Evolutionary conservation across 805 yeast genomes (phyloP), one percentile per base, ranked within the genome.

Genomic region (Wickerhamiella azyma): DNA sequence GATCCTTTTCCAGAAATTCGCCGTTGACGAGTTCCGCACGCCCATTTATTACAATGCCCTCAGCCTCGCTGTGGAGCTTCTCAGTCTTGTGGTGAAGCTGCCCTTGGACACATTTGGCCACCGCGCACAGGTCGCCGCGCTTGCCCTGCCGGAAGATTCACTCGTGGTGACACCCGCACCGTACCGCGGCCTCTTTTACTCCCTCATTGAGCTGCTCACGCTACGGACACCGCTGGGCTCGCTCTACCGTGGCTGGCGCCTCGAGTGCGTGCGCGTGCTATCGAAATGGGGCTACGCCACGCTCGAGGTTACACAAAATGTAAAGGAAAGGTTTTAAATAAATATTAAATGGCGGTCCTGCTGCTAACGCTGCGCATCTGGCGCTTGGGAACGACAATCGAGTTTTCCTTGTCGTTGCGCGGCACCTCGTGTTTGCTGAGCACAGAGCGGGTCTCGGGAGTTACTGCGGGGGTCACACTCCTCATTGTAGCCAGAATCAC

Each of bases 201-300:
- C 82, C 2, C 56, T 77, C 24, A 75, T 74, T 66, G 68, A 69
- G 48, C 61, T 74, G 5, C 48, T 70, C 37, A 60, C 62, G 14
- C 71, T 73, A 56, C 63, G 63, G 35, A 69, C 59, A 26, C 64
- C 73, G 33, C 61, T 68, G 8, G 66, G 70, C 30, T 62, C 68
- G 1, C 60, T 80, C 21, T 88, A 84, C 70, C 74, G 89, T 53
- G 98, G 97, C 32, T 89, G 97, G 97, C 75, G 85, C 60, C 78
- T 85, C 37, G 94, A 94, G 26, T 68, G 83, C 9, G 61, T 85
- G 48, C 85, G 89, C 50, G 74, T 84, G 2, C 61, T 83, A 41
- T 92, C 94, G 9, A 79, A 80, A 43, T 89, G 94, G 81, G 88
- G 94, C 17, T 55, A 55, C 35, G 45, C 46, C 9, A 53, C 53